Evolutionary conservation across 345 rosid species (phyloP).

Genomic region (Brassica juncea): DNA sequence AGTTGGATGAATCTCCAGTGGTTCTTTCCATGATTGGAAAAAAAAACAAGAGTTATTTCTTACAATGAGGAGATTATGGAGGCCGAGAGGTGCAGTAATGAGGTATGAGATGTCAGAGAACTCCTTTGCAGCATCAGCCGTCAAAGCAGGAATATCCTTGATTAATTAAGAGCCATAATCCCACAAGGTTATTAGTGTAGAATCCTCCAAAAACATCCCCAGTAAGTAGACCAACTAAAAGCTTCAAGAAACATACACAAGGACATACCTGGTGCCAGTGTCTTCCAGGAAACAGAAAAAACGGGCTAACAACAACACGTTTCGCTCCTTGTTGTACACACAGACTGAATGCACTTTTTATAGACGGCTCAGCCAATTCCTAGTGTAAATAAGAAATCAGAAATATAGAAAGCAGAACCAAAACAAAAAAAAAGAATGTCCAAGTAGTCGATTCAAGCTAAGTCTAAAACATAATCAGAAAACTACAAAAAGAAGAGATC

Average conservation of each 20-base stretch:
- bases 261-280: slow-evolving; percentile 83
- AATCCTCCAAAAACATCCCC: neutral
- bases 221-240: neutral
- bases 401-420: neutral
- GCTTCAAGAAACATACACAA: neutral
- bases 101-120: slow-evolving; percentile 66
- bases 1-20: too few relatives aligned
- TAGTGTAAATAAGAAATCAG: slow-evolving; percentile 14
- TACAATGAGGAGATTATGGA: slow-evolving; percentile 85
- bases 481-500: neutral
- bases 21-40: neutral
- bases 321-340: slow-evolving; percentile 77
- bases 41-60: slow-evolving; percentile 23
- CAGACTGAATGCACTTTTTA: slow-evolving; percentile 67
- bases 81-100: slow-evolving; percentile 88
- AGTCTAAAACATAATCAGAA: slow-evolving; percentile 8
- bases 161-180: slow-evolving; percentile 9
- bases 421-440: neutral
- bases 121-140: slow-evolving; percentile 92
- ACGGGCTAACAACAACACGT: slow-evolving; percentile 87
- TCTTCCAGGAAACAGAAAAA: slow-evolving; percentile 90
- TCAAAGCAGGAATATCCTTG: slow-evolving; percentile 76
- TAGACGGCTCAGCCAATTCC: slow-evolving; percentile 94
- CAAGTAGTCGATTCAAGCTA: neutral
- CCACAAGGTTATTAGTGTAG: neutral